A percentile compares a stretch with the other conserved stretches of the same genome.
These are phyloP conservation scores for Kazachstania sp. DNA, from an alignment of 1,139 yeast genomes.

Conservation along the genomic window DNA sequence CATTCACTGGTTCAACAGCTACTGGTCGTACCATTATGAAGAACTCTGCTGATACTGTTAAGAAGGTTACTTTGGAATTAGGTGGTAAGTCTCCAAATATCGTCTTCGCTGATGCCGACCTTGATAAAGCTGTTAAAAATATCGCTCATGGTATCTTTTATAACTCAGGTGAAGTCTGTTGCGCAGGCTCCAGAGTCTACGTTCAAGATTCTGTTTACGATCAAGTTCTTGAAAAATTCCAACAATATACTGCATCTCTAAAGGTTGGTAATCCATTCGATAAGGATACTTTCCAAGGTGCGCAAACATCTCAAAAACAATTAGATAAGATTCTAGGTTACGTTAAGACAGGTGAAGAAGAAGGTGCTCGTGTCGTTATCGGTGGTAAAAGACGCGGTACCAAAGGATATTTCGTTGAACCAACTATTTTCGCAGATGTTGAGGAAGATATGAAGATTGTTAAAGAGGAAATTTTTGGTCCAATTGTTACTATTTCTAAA, in stretches of 20 bases:
- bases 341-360: constrained; percentile 48
- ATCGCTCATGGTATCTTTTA: constrained; percentile 40
- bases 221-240: constrained; percentile 37
- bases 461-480: constrained; percentile 63
- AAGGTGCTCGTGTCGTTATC: constrained; percentile 50
- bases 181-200: constrained; percentile 57
- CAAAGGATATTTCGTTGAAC: constrained; percentile 59
- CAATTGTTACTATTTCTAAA: constrained; percentile 50
- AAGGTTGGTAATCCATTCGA: constrained; percentile 57
- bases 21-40: constrained; percentile 50
- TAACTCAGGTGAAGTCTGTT: constrained; percentile 62
- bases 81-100: constrained; percentile 61
- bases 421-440: constrained; percentile 63
- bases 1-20: constrained; percentile 57
- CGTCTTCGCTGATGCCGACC: constrained; percentile 48
- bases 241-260: constrained; percentile 38
- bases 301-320: constrained; percentile 51
- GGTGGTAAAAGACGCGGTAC: constrained; percentile 51
- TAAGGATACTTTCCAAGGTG: constrained; percentile 50
- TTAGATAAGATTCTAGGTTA: constrained; percentile 48
- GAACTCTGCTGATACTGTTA: constrained; percentile 44
- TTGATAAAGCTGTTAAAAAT: constrained; percentile 40
- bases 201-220: constrained; percentile 52
- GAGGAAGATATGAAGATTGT: constrained; percentile 53
- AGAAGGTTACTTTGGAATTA: constrained; percentile 54